These are phyloP conservation scores for Nemania abortiva DNA, from an alignment of 2,329 filamentous ascomycete species.

Conservation along the genomic window DNA sequence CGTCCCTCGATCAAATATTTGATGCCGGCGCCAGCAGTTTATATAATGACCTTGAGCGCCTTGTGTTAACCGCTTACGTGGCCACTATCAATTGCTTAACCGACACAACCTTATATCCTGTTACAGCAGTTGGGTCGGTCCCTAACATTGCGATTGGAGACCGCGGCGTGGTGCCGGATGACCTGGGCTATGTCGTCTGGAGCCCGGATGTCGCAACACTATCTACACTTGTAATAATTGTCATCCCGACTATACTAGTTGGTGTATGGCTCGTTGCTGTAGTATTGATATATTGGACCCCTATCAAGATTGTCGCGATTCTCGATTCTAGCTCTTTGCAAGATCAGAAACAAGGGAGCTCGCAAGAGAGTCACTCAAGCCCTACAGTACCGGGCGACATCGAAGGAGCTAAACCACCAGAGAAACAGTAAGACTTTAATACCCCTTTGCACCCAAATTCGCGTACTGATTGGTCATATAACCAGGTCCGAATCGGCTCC, in stretches of 20 bases:
- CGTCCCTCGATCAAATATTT: not conserved
- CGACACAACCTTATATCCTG: slow-evolving; percentile 1
- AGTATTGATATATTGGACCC: not conserved
- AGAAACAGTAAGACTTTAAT: not conserved
- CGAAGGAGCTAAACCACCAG: not conserved
- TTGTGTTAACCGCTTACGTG: not conserved
- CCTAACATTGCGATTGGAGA: not conserved
- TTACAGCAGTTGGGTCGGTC: not conserved
- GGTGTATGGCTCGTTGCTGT: not conserved
- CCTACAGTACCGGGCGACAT: not conserved
- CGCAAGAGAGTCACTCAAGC: not conserved
- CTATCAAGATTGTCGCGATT: not conserved
- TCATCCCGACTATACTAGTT: not conserved
- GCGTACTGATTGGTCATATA: not conserved
- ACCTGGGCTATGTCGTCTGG: not conserved
- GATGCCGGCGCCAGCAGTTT: not conserved
- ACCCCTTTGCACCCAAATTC: not conserved
- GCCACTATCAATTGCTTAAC: not conserved
- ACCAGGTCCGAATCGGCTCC: not conserved
- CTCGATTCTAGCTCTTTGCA: not conserved
- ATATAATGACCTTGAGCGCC: not conserved
- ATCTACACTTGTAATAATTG: not conserved
- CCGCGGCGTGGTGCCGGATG: not conserved
- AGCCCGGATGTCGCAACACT: not conserved
- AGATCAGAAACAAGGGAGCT: not conserved